Evolutionary conservation across 1,284 basidiomycete genomes (phyloP).

Genomic region (Trichosporon coremiiforme): DNA sequence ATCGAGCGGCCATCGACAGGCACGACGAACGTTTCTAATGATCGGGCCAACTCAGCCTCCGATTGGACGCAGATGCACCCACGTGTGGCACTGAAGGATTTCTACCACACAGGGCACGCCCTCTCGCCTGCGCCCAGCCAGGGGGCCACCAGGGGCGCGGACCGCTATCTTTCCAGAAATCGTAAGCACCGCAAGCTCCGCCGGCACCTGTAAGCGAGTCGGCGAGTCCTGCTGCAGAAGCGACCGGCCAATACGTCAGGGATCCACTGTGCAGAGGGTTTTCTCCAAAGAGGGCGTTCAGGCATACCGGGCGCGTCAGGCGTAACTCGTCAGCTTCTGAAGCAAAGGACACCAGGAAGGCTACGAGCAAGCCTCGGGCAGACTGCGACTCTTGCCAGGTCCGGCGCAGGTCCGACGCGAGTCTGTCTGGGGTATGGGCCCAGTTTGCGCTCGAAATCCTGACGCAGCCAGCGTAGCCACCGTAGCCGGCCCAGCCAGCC

Average conservation of each 20-base stretch:
- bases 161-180: neutral
- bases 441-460: neutral
- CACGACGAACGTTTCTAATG: slow-evolving; percentile 12
- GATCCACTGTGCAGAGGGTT: neutral
- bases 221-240: neutral
- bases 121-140: neutral
- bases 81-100: neutral
- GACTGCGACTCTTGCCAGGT: slow-evolving; percentile 2
- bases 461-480: neutral
- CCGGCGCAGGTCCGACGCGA: neutral
- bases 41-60: neutral
- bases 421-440: neutral
- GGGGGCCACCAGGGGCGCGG: too few species aligned
- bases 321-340: neutral
- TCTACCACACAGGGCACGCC: neutral
- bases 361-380: neutral
- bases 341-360: neutral
- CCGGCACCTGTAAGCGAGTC: slow-evolving; percentile 8
- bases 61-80: slow-evolving; percentile 7
- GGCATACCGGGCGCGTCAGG: neutral
- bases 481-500: neutral
- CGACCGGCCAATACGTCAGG: slow-evolving; percentile 10
- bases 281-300: neutral
- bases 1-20: neutral
- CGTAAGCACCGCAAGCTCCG: slow-evolving; percentile 6